Evolutionary conservation across 768 basidiomycete genomes (phyloP).

Genomic region (Boletus rubroflammeus): DNA sequence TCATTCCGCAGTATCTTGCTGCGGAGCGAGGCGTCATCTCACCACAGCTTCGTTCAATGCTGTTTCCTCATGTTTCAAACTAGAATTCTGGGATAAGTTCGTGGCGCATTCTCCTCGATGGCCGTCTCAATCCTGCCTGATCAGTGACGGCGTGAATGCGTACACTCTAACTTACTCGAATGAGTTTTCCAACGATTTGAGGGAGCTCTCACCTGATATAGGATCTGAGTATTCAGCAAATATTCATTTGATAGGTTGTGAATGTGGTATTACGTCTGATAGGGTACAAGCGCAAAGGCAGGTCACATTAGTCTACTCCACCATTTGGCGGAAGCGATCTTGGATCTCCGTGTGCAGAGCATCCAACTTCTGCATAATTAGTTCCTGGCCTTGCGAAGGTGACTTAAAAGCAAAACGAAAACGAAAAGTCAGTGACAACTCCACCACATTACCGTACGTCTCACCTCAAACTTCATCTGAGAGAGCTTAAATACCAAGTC

Average conservation of each 20-base stretch:
- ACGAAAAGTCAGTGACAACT: constrained; percentile 7
- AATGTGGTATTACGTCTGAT: constrained; percentile 20
- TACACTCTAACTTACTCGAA: not conserved
- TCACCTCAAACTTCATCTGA: constrained; percentile 98
- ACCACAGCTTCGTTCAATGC: not conserved
- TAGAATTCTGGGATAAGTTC: not conserved
- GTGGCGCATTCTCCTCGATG: no score
- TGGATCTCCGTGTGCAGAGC: constrained; percentile 80
- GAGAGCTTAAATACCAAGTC: constrained; percentile 97
- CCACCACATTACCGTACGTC: constrained; percentile 17
- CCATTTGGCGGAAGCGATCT: constrained; percentile 87
- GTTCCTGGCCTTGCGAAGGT: constrained; percentile 86
- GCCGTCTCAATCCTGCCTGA: not conserved
- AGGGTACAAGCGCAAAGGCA: constrained; percentile 16
- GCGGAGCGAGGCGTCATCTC: not conserved
- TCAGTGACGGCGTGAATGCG: not conserved
- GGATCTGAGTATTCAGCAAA: not conserved
- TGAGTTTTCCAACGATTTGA: not conserved
- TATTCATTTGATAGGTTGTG: not conserved
- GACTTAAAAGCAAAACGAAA: constrained; percentile 45
- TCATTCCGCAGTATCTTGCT: constrained; percentile 8
- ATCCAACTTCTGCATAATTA: constrained; percentile 79
- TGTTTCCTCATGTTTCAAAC: not conserved
- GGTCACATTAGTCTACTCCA: constrained; percentile 48
- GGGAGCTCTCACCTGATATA: not conserved